Evolutionary conservation across 495 filamentous ascomycete species (phyloP).

Genomic region (Pseudotulostoma volvatum): DNA sequence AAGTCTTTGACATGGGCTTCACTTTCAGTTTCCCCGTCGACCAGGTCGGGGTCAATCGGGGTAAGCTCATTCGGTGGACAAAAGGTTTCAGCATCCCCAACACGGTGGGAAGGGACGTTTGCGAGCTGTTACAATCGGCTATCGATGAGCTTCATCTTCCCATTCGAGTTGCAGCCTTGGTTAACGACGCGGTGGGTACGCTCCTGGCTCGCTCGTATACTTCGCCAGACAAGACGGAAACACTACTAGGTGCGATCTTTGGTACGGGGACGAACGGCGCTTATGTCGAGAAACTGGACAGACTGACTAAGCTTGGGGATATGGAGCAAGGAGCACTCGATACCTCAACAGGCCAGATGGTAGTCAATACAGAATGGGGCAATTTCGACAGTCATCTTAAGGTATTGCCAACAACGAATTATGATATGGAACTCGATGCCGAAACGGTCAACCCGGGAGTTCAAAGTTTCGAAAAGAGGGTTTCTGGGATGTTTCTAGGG

Average conservation of each 20-base stretch:
- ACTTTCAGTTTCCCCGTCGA: conserved; percentile 96
- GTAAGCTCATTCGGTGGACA: conserved; percentile 86
- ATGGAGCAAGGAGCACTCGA: conserved; percentile 38
- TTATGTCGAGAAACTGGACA: conserved; percentile 48
- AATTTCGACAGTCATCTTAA: conserved; percentile 89
- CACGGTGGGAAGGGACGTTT: conserved; percentile 87
- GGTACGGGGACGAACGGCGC: conserved; percentile 93
- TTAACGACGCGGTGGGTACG: conserved; percentile 95
- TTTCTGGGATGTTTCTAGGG: conserved; percentile 95
- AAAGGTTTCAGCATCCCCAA: conserved; percentile 96
- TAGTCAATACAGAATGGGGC: conserved; percentile 97
- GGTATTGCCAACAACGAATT: conserved; percentile 70
- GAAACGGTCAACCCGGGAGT: conserved; percentile 82
- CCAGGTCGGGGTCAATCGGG: conserved; percentile 85
- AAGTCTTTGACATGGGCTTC: conserved; percentile 83
- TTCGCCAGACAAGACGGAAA: conserved; percentile 71
- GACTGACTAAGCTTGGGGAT: conserved; percentile 29
- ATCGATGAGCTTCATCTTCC: conserved; percentile 77
- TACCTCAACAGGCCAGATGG: conserved; percentile 64
- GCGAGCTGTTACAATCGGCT: conserved; percentile 73
- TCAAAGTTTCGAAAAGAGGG: conserved; percentile 98
- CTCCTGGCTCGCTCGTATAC: conserved; percentile 95
- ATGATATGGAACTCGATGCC: conserved; percentile 63
- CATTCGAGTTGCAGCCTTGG: conserved; percentile 81
- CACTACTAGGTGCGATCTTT: conserved; percentile 76